These are phyloP conservation scores for Hymenoscyphus fraxineus DNA, from an alignment of 2,329 filamentous ascomycete genomes.

Conservation along the genomic window DNA sequence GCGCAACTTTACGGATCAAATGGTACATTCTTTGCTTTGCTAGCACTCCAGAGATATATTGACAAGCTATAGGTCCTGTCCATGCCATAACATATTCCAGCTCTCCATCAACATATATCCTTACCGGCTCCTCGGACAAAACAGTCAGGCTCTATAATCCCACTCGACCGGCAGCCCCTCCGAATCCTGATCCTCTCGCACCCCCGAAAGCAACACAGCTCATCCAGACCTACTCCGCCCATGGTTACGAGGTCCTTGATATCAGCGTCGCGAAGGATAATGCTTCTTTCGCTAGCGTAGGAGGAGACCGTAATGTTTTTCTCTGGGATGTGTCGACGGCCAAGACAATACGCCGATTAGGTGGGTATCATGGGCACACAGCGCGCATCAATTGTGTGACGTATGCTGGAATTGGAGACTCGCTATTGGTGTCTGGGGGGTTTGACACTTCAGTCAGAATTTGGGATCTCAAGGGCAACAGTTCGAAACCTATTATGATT, in stretches of 20 bases:
- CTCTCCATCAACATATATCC: constrained; percentile 69
- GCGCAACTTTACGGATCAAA: constrained; percentile 57
- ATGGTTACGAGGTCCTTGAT: constrained; percentile 88
- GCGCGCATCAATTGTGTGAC: constrained; percentile 69
- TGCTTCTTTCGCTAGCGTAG: constrained; percentile 77
- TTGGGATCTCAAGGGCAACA: constrained; percentile 63
- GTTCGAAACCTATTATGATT: constrained; percentile 65
- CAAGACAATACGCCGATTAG: constrained; percentile 71
- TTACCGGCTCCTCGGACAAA: constrained; percentile 84
- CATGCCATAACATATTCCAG: constrained; percentile 72
- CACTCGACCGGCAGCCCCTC: constrained; percentile 42
- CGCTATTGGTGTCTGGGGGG: constrained; percentile 67
- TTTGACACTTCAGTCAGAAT: constrained; percentile 73
- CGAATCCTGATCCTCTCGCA: constrained; percentile 39
- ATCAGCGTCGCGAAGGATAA: constrained; percentile 74
- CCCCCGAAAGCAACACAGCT: constrained; percentile 46
- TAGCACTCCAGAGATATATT: neutral
- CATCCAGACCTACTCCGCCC: constrained; percentile 83
- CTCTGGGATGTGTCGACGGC: constrained; percentile 90
- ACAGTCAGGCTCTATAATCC: constrained; percentile 84
- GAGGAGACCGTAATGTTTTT: constrained; percentile 87
- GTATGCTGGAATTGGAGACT: constrained; percentile 74
- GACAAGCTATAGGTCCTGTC: constrained; percentile 53
- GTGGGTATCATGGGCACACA: constrained; percentile 43
- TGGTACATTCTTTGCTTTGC: constrained; percentile 41